These are phyloP conservation scores for Panicum virgatum DNA, from an alignment of 202 grass and related monocot genomes.

Conservation along the genomic window DNA sequence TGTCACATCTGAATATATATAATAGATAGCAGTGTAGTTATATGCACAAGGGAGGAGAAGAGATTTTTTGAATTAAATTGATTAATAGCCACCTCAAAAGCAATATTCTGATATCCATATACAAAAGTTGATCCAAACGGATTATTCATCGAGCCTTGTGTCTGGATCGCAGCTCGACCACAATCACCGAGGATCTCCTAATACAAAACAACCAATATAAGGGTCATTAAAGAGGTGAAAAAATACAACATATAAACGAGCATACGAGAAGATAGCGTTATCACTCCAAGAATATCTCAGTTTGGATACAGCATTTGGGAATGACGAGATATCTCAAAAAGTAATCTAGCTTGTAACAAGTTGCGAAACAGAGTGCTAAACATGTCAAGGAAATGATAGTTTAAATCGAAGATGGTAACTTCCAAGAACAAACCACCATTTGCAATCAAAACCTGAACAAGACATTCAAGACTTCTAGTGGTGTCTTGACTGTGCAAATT, in stretches of 20 bases:
- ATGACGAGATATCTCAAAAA: not conserved
- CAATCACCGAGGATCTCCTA: constrained; percentile 91
- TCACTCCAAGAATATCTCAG: not conserved
- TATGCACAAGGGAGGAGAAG: not conserved
- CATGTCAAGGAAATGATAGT: not conserved
- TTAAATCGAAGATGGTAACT: constrained; percentile 7
- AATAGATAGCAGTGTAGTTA: not conserved
- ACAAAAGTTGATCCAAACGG: constrained; percentile 98
- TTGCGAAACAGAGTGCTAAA: not conserved
- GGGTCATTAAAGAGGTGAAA: not conserved
- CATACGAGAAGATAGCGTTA: not conserved
- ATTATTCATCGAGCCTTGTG: constrained; percentile 96
- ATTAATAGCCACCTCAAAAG: constrained; percentile 70
- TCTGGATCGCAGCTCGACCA: constrained; percentile 94
- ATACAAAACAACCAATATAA: constrained; percentile 15
- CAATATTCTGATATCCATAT: constrained; percentile 93
- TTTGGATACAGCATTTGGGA: not conserved
- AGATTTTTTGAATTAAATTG: not conserved
- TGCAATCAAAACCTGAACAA: not conserved
- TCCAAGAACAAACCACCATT: not conserved
- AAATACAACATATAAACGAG: not conserved
- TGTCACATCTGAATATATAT: not conserved
- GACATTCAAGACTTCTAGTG: not conserved
- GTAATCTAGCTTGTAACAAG: constrained; percentile 23
- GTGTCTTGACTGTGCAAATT: not conserved